Conservation (phyloP, 2,329 filamentous ascomycete species). For the Paraphoma chrysanthemicola region DNA sequence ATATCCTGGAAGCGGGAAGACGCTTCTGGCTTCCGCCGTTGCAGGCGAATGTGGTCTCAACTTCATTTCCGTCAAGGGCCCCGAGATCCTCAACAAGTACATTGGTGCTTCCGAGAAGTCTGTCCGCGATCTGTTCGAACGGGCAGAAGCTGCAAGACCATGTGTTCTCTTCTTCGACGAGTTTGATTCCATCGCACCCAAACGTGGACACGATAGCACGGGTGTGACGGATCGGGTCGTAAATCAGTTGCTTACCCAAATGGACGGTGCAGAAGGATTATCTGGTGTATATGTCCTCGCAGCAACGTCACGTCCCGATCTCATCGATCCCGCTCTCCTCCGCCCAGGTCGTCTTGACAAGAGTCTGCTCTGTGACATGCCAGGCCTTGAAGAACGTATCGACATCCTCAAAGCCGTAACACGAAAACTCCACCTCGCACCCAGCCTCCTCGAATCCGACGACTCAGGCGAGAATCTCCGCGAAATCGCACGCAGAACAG, state of each 20-base stretch:
- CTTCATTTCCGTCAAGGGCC: constrained; percentile 97
- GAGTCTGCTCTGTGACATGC: constrained; percentile 89
- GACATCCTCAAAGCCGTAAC: constrained; percentile 90
- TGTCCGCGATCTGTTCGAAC: constrained; percentile 92
- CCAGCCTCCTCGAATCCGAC: constrained; percentile 63
- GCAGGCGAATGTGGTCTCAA: constrained; percentile 97
- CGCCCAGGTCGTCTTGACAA: constrained; percentile 94
- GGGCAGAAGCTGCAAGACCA: constrained; percentile 86
- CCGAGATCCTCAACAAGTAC: constrained; percentile 98
- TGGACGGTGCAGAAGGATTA: constrained; percentile 96
- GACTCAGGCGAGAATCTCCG: constrained; percentile 54
- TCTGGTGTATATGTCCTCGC: constrained; percentile 96
- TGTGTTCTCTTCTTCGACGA: constrained; percentile 99
- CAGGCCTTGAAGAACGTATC: constrained; percentile 76
- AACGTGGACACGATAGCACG: constrained; percentile 94
- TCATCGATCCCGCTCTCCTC: constrained; percentile 93
- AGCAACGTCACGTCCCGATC: constrained; percentile 88
- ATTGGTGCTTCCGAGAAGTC: constrained; percentile 97
- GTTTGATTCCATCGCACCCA: constrained; percentile 97
- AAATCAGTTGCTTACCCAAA: constrained; percentile 96
- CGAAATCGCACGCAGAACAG: constrained; percentile 80
- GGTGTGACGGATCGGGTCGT: constrained; percentile 99
- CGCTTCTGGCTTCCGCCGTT: constrained; percentile 92
- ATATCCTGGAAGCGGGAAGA: constrained; percentile 96
- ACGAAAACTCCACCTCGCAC: constrained; percentile 76